Evolutionary conservation across 352 stramenopile species (phyloP).

Genomic region (Phytophthora palmivora): DNA sequence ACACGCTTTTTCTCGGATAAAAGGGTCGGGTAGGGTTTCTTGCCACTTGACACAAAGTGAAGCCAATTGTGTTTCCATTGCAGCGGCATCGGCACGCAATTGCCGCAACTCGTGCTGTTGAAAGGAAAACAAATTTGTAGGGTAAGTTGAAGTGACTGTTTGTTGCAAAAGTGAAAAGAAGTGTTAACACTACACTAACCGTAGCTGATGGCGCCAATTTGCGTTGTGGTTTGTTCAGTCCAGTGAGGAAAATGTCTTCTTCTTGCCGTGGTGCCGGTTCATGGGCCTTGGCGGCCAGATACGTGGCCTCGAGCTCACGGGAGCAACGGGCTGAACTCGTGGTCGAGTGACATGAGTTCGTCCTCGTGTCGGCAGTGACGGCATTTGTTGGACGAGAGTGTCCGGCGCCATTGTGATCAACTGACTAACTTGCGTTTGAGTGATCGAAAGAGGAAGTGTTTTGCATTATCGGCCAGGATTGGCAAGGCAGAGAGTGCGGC

Average conservation of each 20-base stretch:
- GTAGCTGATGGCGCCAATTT: slow-evolving; percentile 45
- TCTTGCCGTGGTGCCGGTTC: slow-evolving; percentile 5
- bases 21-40: slow-evolving; percentile 38
- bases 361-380: slow-evolving; percentile 1
- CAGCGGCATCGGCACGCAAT: slow-evolving; percentile 51
- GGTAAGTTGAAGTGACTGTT: too few species aligned
- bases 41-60: slow-evolving; percentile 56
- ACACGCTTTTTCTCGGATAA: slow-evolving; percentile 47
- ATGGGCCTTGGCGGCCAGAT: slow-evolving; percentile 1
- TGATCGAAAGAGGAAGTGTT: slow-evolving; percentile 14
- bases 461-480: slow-evolving; percentile 10
- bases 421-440: not conserved
- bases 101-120: slow-evolving; percentile 57
- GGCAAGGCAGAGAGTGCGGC: slow-evolving; percentile 10
- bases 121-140: not conserved
- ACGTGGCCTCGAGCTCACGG: slow-evolving; percentile 17
- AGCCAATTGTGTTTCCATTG: slow-evolving; percentile 51
- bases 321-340: not conserved
- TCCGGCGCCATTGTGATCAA: slow-evolving; percentile 22
- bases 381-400: slow-evolving; percentile 29
- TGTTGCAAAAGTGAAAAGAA: too few species aligned
- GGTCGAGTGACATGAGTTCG: slow-evolving; percentile 2
- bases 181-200: slow-evolving; percentile 18
- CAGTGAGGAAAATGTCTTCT: slow-evolving; percentile 46
- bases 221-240: slow-evolving; percentile 39